phyloP scores from a whole-genome alignment of 306 rosid species.

The Ziziphus jujuba region DNA sequence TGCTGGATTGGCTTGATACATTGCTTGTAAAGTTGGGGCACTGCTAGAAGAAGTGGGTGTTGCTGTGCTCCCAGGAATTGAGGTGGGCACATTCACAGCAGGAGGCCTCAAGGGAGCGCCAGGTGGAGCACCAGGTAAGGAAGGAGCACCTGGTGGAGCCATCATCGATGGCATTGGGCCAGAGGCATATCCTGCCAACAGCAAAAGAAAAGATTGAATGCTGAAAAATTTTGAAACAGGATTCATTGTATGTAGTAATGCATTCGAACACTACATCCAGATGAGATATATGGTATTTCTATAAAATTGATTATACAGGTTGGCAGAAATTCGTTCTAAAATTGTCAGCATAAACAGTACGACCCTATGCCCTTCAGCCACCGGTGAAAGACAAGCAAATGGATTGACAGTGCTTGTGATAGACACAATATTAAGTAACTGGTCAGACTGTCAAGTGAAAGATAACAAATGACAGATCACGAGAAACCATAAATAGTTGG shows the following conservation, averaged over 20 bases:
- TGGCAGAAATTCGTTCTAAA: no score
- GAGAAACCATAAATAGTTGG: background rate
- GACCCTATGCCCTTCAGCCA: no score
- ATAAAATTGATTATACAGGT: background rate
- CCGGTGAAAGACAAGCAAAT: no score
- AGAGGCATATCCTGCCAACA: conserved; percentile 34
- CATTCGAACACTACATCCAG: background rate
- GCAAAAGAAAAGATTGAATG: background rate
- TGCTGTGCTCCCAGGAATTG: conserved; percentile 39
- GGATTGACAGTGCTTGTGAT: background rate
- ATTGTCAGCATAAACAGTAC: no score
- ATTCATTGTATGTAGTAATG: background rate
- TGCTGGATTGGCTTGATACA: conserved; percentile 45
- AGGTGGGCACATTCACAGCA: conserved; percentile 26
- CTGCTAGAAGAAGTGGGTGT: conserved; percentile 36
- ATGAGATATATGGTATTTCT: background rate
- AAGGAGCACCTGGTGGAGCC: conserved; percentile 57
- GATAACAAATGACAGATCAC: background rate
- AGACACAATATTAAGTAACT: background rate
- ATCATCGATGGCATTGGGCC: conserved; percentile 47
- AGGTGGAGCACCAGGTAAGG: conserved; percentile 36
- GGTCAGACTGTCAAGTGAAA: background rate
- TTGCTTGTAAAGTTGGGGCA: conserved; percentile 21
- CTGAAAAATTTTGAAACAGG: background rate
- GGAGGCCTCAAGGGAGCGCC: conserved; percentile 44